These are phyloP conservation scores for Alternaria triticina DNA, from an alignment of 2,329 filamentous ascomycete species.

Conservation along the genomic window DNA sequence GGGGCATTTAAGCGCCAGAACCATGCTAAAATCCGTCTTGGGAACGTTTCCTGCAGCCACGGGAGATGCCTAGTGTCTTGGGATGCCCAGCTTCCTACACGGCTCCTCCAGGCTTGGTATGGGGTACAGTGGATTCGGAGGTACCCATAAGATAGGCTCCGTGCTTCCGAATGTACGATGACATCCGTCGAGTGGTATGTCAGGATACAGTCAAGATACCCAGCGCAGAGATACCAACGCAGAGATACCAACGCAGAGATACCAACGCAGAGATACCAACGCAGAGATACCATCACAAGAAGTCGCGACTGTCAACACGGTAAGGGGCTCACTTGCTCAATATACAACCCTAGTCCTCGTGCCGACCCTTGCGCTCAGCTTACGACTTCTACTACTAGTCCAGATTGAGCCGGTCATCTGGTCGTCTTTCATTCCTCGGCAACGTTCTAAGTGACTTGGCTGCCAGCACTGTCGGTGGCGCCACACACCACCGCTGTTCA, in stretches of 20 bases:
- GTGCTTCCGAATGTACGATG: neutral
- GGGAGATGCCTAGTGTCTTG: neutral
- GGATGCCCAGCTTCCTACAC: neutral
- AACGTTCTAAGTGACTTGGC: conserved; percentile 1
- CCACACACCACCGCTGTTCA: neutral
- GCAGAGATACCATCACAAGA: neutral
- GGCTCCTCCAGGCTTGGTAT: neutral
- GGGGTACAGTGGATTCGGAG: neutral
- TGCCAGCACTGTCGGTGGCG: neutral
- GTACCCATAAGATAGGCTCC: neutral
- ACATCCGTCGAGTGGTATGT: neutral
- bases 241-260: too few species aligned
- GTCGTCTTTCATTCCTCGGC: neutral
- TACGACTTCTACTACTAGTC: neutral
- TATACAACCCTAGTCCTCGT: neutral
- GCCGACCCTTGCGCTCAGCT: neutral
- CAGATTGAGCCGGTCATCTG: neutral
- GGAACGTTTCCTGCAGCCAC: neutral
- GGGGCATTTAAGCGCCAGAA: neutral
- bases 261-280: too few species aligned
- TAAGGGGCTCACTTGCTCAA: neutral
- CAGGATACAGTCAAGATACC: neutral
- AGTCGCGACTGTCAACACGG: neutral
- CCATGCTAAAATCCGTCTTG: neutral
- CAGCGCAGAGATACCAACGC: neutral